Evolutionary conservation across 2,329 filamentous ascomycete genomes (phyloP).

Genomic region (Cercospora zeae-maydis): DNA sequence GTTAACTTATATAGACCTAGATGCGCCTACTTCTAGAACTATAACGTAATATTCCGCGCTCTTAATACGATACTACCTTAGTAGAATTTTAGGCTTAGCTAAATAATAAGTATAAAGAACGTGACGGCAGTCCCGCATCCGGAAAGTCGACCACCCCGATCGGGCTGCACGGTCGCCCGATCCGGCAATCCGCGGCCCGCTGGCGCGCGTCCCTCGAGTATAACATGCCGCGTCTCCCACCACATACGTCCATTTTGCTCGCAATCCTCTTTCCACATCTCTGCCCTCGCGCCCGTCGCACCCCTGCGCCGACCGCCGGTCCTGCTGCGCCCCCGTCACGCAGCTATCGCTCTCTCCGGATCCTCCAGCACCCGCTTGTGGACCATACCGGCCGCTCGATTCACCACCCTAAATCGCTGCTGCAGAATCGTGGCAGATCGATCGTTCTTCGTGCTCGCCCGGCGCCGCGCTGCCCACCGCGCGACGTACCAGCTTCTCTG

Average conservation of each 20-base stretch:
- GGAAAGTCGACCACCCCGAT: background rate
- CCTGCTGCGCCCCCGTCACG: background rate
- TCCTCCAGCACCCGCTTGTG: background rate
- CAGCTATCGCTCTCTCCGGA: background rate
- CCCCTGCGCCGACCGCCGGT: background rate
- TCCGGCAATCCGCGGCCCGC: background rate
- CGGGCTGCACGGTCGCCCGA: background rate
- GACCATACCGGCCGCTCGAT: background rate
- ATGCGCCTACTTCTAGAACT: no score
- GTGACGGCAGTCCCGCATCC: background rate
- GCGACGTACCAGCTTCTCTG: background rate
- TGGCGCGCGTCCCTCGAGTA: background rate
- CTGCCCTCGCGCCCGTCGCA: no score
- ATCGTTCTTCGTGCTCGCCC: background rate
- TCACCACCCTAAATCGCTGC: background rate
- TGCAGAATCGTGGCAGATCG: background rate
- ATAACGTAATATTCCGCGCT: no score
- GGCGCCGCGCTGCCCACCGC: background rate
- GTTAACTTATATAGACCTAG: no score
- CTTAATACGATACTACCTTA: no score
- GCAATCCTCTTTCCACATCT: conserved; percentile 1
- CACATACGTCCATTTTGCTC: background rate
- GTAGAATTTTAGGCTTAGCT: no score
- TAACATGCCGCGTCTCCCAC: background rate
- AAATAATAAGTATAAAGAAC: background rate